phyloP scores from a whole-genome alignment of 768 basidiomycete species.

The Termitomyces titanicus region DNA sequence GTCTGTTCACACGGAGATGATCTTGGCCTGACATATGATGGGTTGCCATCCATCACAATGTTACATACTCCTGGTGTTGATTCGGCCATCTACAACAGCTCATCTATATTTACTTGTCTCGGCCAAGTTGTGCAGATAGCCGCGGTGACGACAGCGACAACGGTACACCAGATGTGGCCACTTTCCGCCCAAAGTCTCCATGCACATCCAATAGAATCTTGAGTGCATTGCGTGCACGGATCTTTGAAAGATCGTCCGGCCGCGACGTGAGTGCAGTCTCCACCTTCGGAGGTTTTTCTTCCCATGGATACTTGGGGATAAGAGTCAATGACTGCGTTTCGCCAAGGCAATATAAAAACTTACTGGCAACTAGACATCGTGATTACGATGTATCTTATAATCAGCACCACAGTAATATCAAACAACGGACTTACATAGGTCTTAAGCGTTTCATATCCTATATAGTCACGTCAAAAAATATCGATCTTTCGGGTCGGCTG shows the following conservation, averaged over 20 bases:
- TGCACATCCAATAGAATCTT: conserved; percentile 88
- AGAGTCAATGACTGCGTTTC: conserved; percentile 6
- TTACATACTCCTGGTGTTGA: conserved; percentile 7
- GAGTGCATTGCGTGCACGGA: conserved; percentile 92
- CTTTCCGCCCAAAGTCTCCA: conserved; percentile 78
- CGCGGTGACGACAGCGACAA: conserved; percentile 38
- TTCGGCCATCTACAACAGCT: conserved; percentile 13
- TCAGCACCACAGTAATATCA: conserved; percentile 4
- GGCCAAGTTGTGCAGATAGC: conserved; percentile 27
- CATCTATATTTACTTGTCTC: conserved; percentile 15
- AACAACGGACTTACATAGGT: conserved; percentile 31
- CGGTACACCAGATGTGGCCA: conserved; percentile 36
- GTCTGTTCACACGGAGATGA: conserved; percentile 19
- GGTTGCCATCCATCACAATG: conserved; percentile 16
- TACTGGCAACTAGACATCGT: conserved; percentile 41
- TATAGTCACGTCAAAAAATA: conserved; percentile 10
- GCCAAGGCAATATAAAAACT: conserved; percentile 27
- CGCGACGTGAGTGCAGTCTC: conserved; percentile 69
- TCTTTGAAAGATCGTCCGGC: conserved; percentile 79
- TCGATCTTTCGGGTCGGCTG: neutral
- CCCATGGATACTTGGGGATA: conserved; percentile 72
- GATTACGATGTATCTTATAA: conserved; percentile 9
- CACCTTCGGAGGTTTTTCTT: conserved; percentile 59
- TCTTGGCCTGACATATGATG: conserved; percentile 19
- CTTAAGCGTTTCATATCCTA: conserved; percentile 46